Percentiles rank a stretch among this genome's conserved stretches.
Conservation (phyloP, 371 early-diverging fungal species). For the Mortierella sp. region DNA sequence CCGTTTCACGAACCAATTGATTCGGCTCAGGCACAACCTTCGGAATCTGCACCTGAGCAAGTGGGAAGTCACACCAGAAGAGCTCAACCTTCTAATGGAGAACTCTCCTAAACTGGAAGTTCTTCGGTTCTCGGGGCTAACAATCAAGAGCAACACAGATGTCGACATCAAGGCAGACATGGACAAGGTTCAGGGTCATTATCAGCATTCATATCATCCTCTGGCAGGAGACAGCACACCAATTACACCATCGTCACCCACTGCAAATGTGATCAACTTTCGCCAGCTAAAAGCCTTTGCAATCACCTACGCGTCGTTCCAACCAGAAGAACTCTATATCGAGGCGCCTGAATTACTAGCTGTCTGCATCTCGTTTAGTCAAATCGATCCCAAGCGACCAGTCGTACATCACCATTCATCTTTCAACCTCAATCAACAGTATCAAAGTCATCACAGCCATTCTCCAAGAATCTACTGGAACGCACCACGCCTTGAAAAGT, state of each 20-base stretch:
- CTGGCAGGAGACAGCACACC: background rate
- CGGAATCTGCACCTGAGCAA: constrained; percentile 22
- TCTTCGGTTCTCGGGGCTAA: constrained; percentile 23
- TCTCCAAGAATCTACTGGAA: constrained; percentile 26
- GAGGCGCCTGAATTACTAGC: constrained; percentile 19
- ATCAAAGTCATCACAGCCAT: too few species aligned
- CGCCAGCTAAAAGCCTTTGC: constrained; percentile 22
- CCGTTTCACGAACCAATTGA: constrained; percentile 24
- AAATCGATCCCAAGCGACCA: constrained; percentile 4
- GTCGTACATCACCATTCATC: background rate
- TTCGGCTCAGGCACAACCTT: constrained; percentile 4
- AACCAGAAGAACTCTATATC: constrained; percentile 9
- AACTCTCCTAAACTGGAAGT: constrained; percentile 15
- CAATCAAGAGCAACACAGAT: constrained; percentile 11
- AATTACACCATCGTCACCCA: background rate
- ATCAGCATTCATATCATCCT: background rate
- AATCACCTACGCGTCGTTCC: constrained; percentile 14
- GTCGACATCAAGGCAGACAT: background rate
- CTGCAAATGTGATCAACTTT: constrained; percentile 1
- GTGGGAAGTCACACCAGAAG: constrained; percentile 21
- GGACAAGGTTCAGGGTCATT: background rate
- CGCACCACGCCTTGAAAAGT: constrained; percentile 14
- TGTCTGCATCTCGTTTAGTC: constrained; percentile 22
- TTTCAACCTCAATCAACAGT: background rate
- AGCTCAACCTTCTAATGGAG: constrained; percentile 21